Conservation (phyloP, 2,329 filamentous ascomycete species). For the Ceratocystis alfenasii region DNA sequence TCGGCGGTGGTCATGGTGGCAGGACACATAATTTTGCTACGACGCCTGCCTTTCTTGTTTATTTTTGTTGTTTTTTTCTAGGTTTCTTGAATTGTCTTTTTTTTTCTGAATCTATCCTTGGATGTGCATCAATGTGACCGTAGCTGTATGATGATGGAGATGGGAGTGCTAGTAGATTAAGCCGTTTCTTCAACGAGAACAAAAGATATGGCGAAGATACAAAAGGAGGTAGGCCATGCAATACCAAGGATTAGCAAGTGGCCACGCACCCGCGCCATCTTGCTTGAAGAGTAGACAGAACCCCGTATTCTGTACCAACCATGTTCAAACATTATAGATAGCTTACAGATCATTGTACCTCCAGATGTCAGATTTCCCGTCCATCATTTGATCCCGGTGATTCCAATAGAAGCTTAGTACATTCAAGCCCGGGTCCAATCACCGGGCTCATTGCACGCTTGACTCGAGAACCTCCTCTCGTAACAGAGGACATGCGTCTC, state of each 20-base stretch:
- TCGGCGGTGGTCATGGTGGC: background rate
- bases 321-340: background rate
- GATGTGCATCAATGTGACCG: background rate
- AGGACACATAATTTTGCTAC: background rate
- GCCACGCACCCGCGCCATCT: background rate
- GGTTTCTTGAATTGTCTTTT: background rate
- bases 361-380: no score
- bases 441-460: no score
- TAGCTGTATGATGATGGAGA: background rate
- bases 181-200: background rate
- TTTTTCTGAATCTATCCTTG: background rate
- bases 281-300: background rate
- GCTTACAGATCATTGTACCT: no score
- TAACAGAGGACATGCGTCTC: no score
- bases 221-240: background rate
- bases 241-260: conserved; percentile 2
- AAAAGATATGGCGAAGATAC: background rate
- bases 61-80: background rate
- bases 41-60: conserved; percentile 5
- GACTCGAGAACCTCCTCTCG: no score
- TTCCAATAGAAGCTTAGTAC: no score
- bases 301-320: background rate
- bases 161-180: background rate
- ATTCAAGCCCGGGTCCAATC: no score
- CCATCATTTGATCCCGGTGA: no score